A percentile compares a stretch with the other conserved stretches of the same genome.
Conservation (phyloP, 345 rosid genomes). For the Kandelia obovata region DNA sequence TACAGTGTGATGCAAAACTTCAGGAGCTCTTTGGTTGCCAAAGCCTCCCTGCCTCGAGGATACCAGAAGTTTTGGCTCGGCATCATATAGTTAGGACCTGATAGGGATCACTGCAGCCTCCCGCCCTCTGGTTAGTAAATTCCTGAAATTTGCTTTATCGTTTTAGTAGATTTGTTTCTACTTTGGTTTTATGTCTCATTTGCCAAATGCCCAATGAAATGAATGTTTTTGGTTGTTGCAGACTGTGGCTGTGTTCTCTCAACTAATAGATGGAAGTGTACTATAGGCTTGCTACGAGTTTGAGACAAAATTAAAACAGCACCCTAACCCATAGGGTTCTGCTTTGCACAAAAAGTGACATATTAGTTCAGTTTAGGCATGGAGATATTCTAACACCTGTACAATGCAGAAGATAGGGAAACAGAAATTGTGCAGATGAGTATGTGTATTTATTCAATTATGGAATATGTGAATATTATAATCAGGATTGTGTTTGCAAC, state of each 20-base stretch:
- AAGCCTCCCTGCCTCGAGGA: slow-evolving; percentile 76
- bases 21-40: slow-evolving; percentile 79
- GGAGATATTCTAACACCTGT: neutral
- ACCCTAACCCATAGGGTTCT: neutral
- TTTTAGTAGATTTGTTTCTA: too few species aligned
- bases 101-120: neutral
- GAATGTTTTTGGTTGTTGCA: too few species aligned
- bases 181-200: too few species aligned
- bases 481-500: neutral
- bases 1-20: slow-evolving; percentile 73
- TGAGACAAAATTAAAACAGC: too few species aligned
- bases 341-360: neutral
- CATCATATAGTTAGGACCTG: slow-evolving; percentile 42
- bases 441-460: neutral
- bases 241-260: too few species aligned
- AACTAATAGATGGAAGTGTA: too few species aligned
- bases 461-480: neutral
- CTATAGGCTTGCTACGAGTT: too few species aligned
- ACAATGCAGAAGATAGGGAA: neutral
- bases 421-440: too few species aligned
- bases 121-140: neutral
- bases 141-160: neutral
- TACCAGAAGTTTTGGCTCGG: slow-evolving; percentile 58
- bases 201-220: too few species aligned
- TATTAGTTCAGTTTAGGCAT: neutral